phyloP scores from a whole-genome alignment of 2,329 filamentous ascomycete genomes.

The Sporothrix schenckii region DNA sequence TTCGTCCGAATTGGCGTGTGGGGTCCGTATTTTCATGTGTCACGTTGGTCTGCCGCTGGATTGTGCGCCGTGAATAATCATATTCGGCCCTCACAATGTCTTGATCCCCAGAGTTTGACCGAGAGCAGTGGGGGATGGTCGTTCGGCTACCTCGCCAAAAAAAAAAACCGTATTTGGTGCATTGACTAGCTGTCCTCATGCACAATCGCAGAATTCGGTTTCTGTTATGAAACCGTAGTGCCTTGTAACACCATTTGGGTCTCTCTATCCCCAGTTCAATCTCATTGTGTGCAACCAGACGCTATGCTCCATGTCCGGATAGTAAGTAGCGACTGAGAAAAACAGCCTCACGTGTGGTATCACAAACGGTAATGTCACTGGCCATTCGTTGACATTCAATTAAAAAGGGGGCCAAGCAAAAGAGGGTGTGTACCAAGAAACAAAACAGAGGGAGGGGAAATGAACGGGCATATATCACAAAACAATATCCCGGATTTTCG shows the following conservation, averaged over 20 bases:
- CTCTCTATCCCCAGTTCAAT: background rate
- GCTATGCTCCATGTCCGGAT: constrained; percentile 11
- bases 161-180: background rate
- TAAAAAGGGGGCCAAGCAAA: background rate
- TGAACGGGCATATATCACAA: background rate
- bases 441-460: background rate
- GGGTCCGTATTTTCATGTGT: background rate
- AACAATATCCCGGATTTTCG: background rate
- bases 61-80: background rate
- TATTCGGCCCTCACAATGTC: constrained; percentile 10
- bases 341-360: constrained; percentile 26
- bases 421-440: constrained; percentile 2
- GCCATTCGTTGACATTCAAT: background rate
- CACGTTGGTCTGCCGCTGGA: constrained; percentile 8
- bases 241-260: constrained; percentile 1
- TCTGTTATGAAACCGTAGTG: background rate
- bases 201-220: constrained; percentile 5
- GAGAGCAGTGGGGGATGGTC: background rate
- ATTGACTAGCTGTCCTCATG: background rate
- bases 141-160: background rate
- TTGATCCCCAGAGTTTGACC: background rate
- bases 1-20: constrained; percentile 23
- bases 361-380: constrained; percentile 7
- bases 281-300: constrained; percentile 17
- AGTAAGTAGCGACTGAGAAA: constrained; percentile 24